These are phyloP conservation scores for Maudiozyma turicensis DNA, from an alignment of 805 yeast species.

Conservation along the genomic window DNA sequence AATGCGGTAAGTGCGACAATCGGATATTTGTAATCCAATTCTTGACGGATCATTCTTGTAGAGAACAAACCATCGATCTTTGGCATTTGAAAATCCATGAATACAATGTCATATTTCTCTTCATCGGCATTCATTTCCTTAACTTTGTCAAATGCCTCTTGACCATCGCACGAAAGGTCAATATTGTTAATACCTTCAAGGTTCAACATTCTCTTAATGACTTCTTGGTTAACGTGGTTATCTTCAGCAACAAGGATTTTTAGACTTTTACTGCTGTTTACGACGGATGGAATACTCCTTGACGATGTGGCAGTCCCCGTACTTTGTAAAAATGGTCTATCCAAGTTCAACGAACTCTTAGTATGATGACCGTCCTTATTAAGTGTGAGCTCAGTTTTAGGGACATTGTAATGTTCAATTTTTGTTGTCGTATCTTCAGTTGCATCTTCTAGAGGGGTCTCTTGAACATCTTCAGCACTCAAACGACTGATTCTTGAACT, in stretches of 20 bases:
- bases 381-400: not conserved
- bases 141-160: conserved; percentile 70
- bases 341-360: conserved; percentile 16
- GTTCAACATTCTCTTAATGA: conserved; percentile 75
- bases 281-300: conserved; percentile 9
- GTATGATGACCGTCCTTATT: conserved; percentile 5
- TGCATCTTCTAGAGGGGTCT: not conserved
- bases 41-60: conserved; percentile 59
- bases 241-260: conserved; percentile 86
- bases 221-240: conserved; percentile 89
- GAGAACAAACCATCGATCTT: conserved; percentile 82
- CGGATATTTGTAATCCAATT: conserved; percentile 54
- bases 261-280: conserved; percentile 16
- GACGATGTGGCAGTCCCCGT: conserved; percentile 33
- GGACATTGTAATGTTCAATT: not conserved
- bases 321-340: conserved; percentile 30
- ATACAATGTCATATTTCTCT: conserved; percentile 56
- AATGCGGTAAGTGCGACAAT: conserved; percentile 93
- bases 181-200: conserved; percentile 71
- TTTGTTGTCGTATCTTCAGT: not conserved
- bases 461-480: conserved; percentile 1
- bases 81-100: conserved; percentile 99
- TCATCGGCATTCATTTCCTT: conserved; percentile 35
- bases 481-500: not conserved
- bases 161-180: conserved; percentile 81